Evolutionary conservation across 305 asterid species (phyloP), one percentile per base, ranked within the genome.

Genomic region (Solanum hybrid): DNA sequence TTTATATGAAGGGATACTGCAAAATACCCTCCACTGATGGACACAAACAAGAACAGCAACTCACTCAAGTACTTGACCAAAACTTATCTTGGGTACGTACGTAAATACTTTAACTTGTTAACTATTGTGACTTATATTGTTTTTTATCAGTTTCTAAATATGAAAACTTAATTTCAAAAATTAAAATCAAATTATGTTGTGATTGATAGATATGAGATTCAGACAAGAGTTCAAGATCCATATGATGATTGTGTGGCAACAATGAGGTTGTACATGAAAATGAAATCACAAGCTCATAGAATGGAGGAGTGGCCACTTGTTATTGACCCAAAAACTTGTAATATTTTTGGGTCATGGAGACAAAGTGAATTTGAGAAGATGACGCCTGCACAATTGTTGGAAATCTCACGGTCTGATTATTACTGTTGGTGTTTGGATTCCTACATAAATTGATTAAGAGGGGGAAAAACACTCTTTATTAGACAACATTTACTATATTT

Each of bases 1-100:
- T 31, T 75, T 83, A 3, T 82, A 34, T 71, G 86, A 93, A 97
- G 99, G 98, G 99, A 97, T 89, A 95, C 98, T 4, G 95, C 98
- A 76, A 95, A 93, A 89, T 96, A 97, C 90, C 98, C 98, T 37
- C 97, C 99, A 79, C 84, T 97, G 90, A 95, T 94, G 98, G 96
- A 96, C 90, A 95, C 99, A 37, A 97, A 97, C 98, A 96, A 95
- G 97, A 97, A 96, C 87, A 94, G 98, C 96, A 97, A 97, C 97
- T 94, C 99, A n/a, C 93, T 96, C 89, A 96, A 95, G 90, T 94
- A 97, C 91, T 89, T 97, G 87, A 96, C 97, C 28, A 96, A 94
- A 90, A 94, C 96, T 86, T 95, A 95, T 92, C 98, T 97, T 14
- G 99, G 99, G 98, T 95, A 92, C 89, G 92, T 90, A 83, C 11